Evolutionary conservation across 2,329 filamentous ascomycete species (phyloP).

Genomic region (Pseudogymnoascus sp.): DNA sequence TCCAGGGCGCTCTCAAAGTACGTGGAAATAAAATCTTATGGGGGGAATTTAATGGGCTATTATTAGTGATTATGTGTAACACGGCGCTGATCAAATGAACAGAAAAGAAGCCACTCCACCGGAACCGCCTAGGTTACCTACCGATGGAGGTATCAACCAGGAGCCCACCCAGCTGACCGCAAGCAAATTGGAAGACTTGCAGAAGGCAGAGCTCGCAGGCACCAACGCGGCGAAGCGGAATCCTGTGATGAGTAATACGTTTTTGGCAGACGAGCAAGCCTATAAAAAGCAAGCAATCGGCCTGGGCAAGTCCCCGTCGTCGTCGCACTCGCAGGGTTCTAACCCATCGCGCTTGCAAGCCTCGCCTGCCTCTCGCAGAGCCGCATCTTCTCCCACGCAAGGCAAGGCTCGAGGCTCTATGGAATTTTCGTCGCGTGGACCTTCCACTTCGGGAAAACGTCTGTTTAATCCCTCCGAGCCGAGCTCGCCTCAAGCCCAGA

Average conservation of each 20-base stretch:
- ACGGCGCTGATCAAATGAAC: neutral
- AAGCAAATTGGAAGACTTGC: neutral
- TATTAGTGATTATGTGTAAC: neutral
- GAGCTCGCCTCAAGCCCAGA: neutral
- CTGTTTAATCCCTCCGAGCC: neutral
- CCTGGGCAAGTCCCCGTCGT: neutral
- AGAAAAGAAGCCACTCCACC: neutral
- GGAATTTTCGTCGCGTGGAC: neutral
- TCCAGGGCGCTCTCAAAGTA: neutral
- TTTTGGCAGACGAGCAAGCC: neutral
- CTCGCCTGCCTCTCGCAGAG: neutral
- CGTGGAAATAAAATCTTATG: neutral
- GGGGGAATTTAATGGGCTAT: neutral
- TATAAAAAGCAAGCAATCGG: conserved; percentile 6
- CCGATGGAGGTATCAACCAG: neutral
- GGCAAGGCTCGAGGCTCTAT: neutral
- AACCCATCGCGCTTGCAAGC: neutral
- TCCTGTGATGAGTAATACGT: conserved; percentile 6
- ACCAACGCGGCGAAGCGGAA: neutral
- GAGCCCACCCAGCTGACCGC: neutral
- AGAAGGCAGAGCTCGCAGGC: neutral
- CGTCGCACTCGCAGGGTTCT: neutral
- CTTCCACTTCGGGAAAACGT: neutral
- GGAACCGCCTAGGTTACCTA: neutral
- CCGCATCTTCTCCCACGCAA: neutral